These are phyloP conservation scores for Hymenoscyphus occultus DNA, from an alignment of 2,329 filamentous ascomycete species.

Conservation along the genomic window DNA sequence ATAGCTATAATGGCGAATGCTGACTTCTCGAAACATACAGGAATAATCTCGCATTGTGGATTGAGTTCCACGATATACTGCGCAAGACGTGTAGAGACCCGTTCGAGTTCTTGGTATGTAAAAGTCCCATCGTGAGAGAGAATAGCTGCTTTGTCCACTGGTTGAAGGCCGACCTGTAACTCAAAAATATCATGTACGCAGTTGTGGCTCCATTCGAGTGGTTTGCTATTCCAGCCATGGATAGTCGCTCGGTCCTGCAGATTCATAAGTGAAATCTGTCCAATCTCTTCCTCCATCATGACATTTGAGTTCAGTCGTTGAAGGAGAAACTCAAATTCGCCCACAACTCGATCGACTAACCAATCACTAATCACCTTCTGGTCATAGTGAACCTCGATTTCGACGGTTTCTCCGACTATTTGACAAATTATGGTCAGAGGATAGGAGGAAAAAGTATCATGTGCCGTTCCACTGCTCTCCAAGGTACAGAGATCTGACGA, in stretches of 20 bases:
- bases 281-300: slow-evolving; percentile 6
- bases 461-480: slow-evolving; percentile 9
- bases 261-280: slow-evolving; percentile 11
- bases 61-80: slow-evolving; percentile 13
- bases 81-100: slow-evolving; percentile 13
- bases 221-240: slow-evolving; percentile 10
- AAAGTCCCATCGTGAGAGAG: slow-evolving; percentile 16
- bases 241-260: slow-evolving; percentile 10
- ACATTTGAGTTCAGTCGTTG: slow-evolving; percentile 8
- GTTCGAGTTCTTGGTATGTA: slow-evolving; percentile 21
- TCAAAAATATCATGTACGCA: slow-evolving; percentile 12
- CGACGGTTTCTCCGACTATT: neutral
- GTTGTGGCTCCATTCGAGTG: neutral
- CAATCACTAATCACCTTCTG: slow-evolving; percentile 12
- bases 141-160: slow-evolving; percentile 6
- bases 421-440: slow-evolving; percentile 16
- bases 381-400: slow-evolving; percentile 15
- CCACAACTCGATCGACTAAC: slow-evolving; percentile 10
- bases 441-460: slow-evolving; percentile 16
- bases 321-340: slow-evolving; percentile 16
- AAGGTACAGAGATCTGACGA: slow-evolving; percentile 1
- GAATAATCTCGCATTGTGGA: slow-evolving; percentile 21
- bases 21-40: slow-evolving; percentile 36
- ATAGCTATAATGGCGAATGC: slow-evolving; percentile 25
- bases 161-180: neutral